Conservation (phyloP, 306 rosid species). For the Rosa multiflora region DNA sequence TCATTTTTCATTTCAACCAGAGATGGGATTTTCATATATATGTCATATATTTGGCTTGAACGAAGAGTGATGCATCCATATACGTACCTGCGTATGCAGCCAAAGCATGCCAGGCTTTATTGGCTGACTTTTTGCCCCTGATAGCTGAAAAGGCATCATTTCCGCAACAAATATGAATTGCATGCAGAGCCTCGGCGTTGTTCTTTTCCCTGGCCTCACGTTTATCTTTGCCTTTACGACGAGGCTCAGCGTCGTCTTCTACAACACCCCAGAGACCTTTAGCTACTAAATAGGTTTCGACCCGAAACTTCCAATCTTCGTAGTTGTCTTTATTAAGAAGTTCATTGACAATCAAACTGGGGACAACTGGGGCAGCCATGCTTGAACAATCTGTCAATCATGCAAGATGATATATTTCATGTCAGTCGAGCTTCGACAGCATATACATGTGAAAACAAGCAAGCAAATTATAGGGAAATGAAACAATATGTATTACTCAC, state of each 20-base stretch:
- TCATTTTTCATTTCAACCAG: no score
- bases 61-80: no score
- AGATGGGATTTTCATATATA: no score
- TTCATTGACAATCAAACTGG: background rate
- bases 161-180: background rate
- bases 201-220: background rate
- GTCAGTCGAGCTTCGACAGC: no score
- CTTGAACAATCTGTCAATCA: background rate
- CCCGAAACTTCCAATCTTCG: background rate
- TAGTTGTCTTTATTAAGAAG: slow-evolving; percentile 14
- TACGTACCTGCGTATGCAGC: no score
- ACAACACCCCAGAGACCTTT: slow-evolving; percentile 14
- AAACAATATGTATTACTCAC: no score
- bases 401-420: background rate
- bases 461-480: no score
- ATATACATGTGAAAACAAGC: no score
- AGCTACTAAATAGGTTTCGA: background rate
- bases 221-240: no score
- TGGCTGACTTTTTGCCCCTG: background rate
- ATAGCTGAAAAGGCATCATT: background rate
- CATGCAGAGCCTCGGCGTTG: no score
- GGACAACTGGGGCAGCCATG: background rate
- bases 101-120: background rate
- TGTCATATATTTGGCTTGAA: no score
- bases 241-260: background rate